Evolutionary conservation across 148 eudicot genomes (phyloP), one percentile per base, ranked within the genome.

Genomic region (Rhododendron mucronatum): DNA sequence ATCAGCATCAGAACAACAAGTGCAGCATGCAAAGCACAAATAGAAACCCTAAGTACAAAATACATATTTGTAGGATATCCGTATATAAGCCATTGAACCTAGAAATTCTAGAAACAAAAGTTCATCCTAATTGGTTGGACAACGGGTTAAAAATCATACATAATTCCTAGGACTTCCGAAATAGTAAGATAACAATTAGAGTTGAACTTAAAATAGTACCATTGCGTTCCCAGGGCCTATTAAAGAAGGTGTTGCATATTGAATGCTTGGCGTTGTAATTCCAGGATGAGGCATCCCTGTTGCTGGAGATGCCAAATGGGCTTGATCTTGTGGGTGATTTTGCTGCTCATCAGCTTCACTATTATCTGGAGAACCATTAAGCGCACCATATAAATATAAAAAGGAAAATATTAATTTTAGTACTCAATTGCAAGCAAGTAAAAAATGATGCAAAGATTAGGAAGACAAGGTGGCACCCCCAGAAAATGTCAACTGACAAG

Each of bases 311-410:
- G 91, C 87, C 26, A 89, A 90, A 28, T 89, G 90, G 81, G 83
- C 73, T 45, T 82, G 87, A 18, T 89, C 30, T 80, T 91, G 93
- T 15, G 89, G 73, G 78, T 89, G 89, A 55, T 89, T 86, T 88
- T 91, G 93, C 83, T 84, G 91, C 82, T 91, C 93, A 82, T 89
- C 92, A 74, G 86, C 90, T 89, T 92, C 92, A 48, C 91, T 88
- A 61, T 91, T 89, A 88, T 91, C 95, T 93, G 90, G 85, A 87
- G 2, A 44, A 87, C 61, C 76, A 85, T 28, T 26, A 83, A 37
- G 18, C 10, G 11, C 37, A 39, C 47, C 79, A 7, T 47, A 75
- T 75, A 16, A 7, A 75, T 75, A 75, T 18, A 37, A 75, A 18
- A 75, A 75, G 23, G 47, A 2, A 35, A 74, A 35, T 37, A 16